These are phyloP conservation scores for Fusarium pseudoanthophilum DNA, from an alignment of 2,329 filamentous ascomycete genomes.

Conservation along the genomic window DNA sequence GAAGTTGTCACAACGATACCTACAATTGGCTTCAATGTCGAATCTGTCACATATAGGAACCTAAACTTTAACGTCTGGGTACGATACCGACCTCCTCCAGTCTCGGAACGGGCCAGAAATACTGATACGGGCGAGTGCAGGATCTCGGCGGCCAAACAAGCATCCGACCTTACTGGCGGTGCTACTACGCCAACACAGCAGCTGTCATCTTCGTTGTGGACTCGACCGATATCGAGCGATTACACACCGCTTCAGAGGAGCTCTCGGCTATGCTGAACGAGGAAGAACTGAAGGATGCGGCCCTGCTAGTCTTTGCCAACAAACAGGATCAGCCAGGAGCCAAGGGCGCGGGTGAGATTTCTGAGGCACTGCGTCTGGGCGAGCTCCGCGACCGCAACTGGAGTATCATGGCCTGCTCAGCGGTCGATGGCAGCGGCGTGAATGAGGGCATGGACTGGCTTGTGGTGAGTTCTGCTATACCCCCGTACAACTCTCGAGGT, in stretches of 20 bases:
- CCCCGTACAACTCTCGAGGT: background rate
- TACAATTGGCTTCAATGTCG: slow-evolving; percentile 99
- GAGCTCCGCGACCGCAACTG: slow-evolving; percentile 97
- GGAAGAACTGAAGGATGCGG: slow-evolving; percentile 93
- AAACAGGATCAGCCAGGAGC: slow-evolving; percentile 99
- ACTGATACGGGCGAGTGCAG: slow-evolving; percentile 53
- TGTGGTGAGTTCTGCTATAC: slow-evolving; percentile 69
- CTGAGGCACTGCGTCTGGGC: slow-evolving; percentile 87
- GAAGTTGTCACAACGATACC: slow-evolving; percentile 99
- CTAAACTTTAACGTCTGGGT: slow-evolving; percentile 99
- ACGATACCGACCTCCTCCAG: slow-evolving; percentile 50
- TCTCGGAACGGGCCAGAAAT: background rate
- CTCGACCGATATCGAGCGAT: slow-evolving; percentile 94
- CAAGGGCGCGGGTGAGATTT: slow-evolving; percentile 96
- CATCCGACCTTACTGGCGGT: slow-evolving; percentile 98
- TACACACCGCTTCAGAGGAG: slow-evolving; percentile 93
- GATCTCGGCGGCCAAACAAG: slow-evolving; percentile 98
- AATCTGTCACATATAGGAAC: slow-evolving; percentile 98
- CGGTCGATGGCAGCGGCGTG: slow-evolving; percentile 93
- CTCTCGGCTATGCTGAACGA: slow-evolving; percentile 95
- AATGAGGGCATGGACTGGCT: slow-evolving; percentile 99
- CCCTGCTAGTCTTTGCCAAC: slow-evolving; percentile 95
- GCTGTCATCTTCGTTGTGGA: slow-evolving; percentile 99
- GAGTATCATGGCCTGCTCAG: slow-evolving; percentile 98
- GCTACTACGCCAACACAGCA: slow-evolving; percentile 98